Percentiles rank a stretch among this genome's conserved stretches.
These are phyloP conservation scores for Beta lomatogona DNA, from an alignment of 179 eudicot genomes.

Conservation along the genomic window DNA sequence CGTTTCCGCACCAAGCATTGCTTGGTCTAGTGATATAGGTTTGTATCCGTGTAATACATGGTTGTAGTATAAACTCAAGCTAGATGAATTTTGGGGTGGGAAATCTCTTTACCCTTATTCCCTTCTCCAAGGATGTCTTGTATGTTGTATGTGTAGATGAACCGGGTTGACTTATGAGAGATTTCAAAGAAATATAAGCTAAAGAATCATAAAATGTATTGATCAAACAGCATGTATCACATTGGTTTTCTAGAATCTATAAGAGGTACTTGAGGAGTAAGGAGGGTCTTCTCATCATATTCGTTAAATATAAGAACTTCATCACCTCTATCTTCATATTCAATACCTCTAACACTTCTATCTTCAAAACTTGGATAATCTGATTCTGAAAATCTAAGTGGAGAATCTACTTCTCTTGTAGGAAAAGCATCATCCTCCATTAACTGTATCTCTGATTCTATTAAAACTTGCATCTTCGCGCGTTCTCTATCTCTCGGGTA, in stretches of 20 bases:
- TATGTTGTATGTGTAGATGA: too few relatives aligned
- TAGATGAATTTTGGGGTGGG: too few relatives aligned
- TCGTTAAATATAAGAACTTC: conserved; percentile 25
- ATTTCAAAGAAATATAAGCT: too few relatives aligned
- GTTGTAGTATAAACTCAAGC: too few relatives aligned
- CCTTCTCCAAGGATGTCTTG: too few relatives aligned
- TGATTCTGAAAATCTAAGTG: conserved; percentile 9
- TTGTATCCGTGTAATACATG: too few relatives aligned
- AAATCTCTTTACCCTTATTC: too few relatives aligned
- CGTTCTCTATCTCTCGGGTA: conserved; percentile 81
- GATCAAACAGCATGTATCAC: too few relatives aligned
- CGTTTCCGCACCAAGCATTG: background rate
- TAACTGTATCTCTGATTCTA: conserved; percentile 56
- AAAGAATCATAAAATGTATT: too few relatives aligned
- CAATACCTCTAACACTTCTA: background rate
- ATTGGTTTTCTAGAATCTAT: conserved; percentile 17
- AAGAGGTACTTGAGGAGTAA: background rate
- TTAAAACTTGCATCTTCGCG: conserved; percentile 58
- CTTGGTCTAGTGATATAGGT: too few relatives aligned
- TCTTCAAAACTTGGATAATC: background rate
- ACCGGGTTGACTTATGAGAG: too few relatives aligned
- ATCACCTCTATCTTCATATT: conserved; percentile 4
- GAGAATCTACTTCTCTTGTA: conserved; percentile 6
- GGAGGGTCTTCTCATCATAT: conserved; percentile 24
- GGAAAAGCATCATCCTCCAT: conserved; percentile 27